Evolutionary conservation across 257 asterid species (phyloP).

Genomic region (Thymus mandschuricus): DNA sequence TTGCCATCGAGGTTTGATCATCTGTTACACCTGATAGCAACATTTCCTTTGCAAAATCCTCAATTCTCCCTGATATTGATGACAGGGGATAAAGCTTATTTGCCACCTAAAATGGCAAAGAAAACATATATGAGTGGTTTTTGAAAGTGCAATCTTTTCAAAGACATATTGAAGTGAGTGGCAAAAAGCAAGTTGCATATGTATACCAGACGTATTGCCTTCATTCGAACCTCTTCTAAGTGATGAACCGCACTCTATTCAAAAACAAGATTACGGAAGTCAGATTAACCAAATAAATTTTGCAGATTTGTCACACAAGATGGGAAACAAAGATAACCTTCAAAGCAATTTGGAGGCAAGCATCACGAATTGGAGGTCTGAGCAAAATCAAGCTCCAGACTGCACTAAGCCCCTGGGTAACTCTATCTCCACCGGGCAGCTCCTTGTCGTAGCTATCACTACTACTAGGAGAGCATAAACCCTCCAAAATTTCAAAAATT

Average conservation of each 20-base stretch:
- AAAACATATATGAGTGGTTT: slow-evolving; percentile 2
- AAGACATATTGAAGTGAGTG: slow-evolving; percentile 15
- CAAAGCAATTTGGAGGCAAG: slow-evolving; percentile 83
- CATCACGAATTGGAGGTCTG: slow-evolving; percentile 92
- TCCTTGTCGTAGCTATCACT: slow-evolving; percentile 67
- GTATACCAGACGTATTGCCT: slow-evolving; percentile 97
- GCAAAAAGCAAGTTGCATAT: slow-evolving; percentile 30
- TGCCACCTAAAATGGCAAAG: slow-evolving; percentile 66
- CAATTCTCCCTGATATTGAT: slow-evolving; percentile 75
- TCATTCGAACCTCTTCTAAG: slow-evolving; percentile 95
- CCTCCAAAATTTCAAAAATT: slow-evolving; percentile 70
- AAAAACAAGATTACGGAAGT: slow-evolving; percentile 34
- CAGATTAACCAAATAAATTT: slow-evolving; percentile 28
- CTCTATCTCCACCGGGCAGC: slow-evolving; percentile 83
- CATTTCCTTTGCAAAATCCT: slow-evolving; percentile 83
- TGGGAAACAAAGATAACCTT: slow-evolving; percentile 53
- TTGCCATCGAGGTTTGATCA: slow-evolving; percentile 40
- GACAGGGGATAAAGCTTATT: slow-evolving; percentile 93
- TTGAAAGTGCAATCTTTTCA: slow-evolving; percentile 6
- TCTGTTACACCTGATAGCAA: slow-evolving; percentile 65
- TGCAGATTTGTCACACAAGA: neutral
- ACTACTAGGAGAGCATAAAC: slow-evolving; percentile 80
- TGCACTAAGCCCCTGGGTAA: slow-evolving; percentile 93
- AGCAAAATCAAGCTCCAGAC: slow-evolving; percentile 88
- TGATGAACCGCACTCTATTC: slow-evolving; percentile 85